Base-by-base conservation (phyloP, 345 rosid genomes). In the Raphanus raphanistrum region DNA sequence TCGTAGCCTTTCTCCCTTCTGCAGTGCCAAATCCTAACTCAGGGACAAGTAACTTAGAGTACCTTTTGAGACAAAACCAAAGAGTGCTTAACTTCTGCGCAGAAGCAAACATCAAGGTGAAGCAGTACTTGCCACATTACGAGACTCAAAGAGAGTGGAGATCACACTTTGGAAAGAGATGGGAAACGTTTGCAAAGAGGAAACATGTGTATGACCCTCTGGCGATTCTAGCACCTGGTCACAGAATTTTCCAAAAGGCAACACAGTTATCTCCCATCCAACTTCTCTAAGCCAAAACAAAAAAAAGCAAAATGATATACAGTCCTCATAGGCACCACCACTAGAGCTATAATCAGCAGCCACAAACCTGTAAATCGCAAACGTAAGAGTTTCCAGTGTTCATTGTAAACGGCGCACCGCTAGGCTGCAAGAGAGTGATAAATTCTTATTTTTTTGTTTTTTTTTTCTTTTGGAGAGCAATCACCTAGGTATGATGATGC, bases 151-250 rank as follows among this genome's bases (percentile, higher is more conserved):
- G 88, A 75, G 97, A 91, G 79, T 92, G 99, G 98, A 76, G 73
- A 84, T 71, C 77, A 79, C 99, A 95, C 77, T 92, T 87, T 60
- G 98, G 99, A 26, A 75, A 80, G 17, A 80, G 57, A 71, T 92
- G 98, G 98, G 87, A 90, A 83, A 87, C 77, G 61, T 88, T 92
- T 67, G 76, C 83, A 32, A 78, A 75, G 76, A 86, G 88, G 82
- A 92, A 95, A 83, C 73, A 78, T n/a, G 70, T 79, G 31, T 95
- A 92, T 76, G 99, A 95, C 76, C 98, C 96, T 75, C 78, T 88
- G 65, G 86, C 89, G 55, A 89, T 94, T 54, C 95, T 94, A 74
- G 91, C 94, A n/a, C 98, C 97, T 0, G 98, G 98, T 1, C 98
- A 92, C 63, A 86, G 80, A 81, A 92, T 92, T 66, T 95, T 95